Conservation (phyloP, 2,329 filamentous ascomycete species). For the Talaromyces sp. region DNA sequence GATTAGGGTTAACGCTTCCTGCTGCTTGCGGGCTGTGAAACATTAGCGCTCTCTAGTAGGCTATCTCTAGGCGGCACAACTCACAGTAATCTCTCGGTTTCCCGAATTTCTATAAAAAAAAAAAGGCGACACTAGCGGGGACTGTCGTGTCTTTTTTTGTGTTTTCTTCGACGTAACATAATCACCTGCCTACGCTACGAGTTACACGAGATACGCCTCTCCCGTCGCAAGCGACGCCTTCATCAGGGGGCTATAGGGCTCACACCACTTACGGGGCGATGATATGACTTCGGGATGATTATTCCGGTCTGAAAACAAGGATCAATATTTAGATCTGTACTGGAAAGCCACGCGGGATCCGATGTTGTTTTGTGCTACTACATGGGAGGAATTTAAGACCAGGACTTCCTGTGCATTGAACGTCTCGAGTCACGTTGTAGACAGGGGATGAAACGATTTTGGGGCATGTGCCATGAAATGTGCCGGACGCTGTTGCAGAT, state of each 20-base stretch:
- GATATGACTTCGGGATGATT: not conserved
- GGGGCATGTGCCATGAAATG: not conserved
- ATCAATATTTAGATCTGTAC: not conserved
- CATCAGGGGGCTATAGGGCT: not conserved
- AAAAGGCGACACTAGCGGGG: not conserved
- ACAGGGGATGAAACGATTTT: not conserved
- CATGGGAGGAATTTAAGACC: not conserved
- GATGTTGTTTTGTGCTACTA: not conserved
- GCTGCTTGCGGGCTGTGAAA: not conserved
- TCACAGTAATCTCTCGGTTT: not conserved
- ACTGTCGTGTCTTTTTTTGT: not conserved
- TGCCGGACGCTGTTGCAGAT: not conserved
- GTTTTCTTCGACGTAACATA: not conserved
- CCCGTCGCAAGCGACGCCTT: not conserved
- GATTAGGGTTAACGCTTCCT: not conserved
- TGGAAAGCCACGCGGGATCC: not conserved
- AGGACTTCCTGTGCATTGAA: no score
- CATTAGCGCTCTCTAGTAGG: not conserved
- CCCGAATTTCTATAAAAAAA: not conserved
- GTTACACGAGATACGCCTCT: conserved; percentile 1
- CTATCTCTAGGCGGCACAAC: not conserved
- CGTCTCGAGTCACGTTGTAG: not conserved
- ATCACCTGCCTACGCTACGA: not conserved
- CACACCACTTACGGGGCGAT: not conserved
- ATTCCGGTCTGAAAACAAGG: not conserved